Percentiles rank a stretch among this genome's conserved stretches.
Evolutionary conservation across 2,329 filamentous ascomycete genomes (phyloP).

Genomic region (Penicillium expansum): DNA sequence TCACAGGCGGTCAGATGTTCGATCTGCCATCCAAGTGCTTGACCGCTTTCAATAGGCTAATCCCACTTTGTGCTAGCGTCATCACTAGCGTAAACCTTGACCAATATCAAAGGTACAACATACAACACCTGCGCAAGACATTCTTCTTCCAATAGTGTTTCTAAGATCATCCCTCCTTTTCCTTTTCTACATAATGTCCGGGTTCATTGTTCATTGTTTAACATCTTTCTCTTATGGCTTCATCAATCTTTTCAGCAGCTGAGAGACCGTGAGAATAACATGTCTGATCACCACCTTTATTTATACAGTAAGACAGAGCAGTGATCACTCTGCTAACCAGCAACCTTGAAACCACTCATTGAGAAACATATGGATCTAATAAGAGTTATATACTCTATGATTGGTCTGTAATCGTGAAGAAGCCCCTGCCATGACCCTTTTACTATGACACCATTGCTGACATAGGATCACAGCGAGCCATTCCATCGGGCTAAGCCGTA

Average conservation of each 20-base stretch:
- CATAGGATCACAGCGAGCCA: not conserved
- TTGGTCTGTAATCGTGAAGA: not conserved
- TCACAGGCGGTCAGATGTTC: not conserved
- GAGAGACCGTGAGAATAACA: not conserved
- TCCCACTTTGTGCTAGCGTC: not conserved
- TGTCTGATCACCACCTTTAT: not conserved
- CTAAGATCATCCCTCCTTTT: not conserved
- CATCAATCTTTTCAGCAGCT: not conserved
- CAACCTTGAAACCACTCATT: not conserved
- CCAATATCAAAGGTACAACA: not conserved
- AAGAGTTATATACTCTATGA: not conserved
- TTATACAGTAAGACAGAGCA: not conserved
- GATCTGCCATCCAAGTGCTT: not conserved
- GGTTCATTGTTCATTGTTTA: not conserved
- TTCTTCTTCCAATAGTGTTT: not conserved
- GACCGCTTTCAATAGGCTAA: not conserved
- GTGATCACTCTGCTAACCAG: not conserved
- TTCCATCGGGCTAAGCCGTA: not conserved
- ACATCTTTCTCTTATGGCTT: not conserved
- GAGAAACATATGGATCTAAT: not conserved
- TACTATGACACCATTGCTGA: not conserved
- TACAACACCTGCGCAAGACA: not conserved
- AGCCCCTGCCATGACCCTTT: not conserved
- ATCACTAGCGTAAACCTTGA: not conserved
- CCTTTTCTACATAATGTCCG: not conserved